Percentiles rank a stretch among this genome's conserved stretches.
Evolutionary conservation across 148 eudicot genomes (phyloP).

Genomic region (Chenopodium suecicum): DNA sequence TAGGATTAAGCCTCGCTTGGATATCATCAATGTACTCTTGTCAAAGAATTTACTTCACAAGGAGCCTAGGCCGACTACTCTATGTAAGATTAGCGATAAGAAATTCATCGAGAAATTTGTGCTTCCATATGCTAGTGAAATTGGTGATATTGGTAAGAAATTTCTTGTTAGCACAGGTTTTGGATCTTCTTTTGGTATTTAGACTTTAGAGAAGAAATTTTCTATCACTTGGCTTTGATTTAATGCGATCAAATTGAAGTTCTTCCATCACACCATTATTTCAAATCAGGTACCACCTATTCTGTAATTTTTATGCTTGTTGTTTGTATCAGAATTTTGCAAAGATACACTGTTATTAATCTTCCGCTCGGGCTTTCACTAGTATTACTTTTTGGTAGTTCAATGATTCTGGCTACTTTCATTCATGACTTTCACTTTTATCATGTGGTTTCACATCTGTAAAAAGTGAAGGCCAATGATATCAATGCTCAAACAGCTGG

Average conservation of each 20-base stretch:
- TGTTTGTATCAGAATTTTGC: neutral
- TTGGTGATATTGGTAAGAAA: conserved; percentile 12
- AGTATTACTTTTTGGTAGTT: neutral
- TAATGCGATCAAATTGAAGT: neutral
- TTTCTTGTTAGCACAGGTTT: neutral
- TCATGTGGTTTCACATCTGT: neutral
- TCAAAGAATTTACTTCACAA: conserved; percentile 17
- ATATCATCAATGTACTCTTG: conserved; percentile 16
- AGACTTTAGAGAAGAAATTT: neutral
- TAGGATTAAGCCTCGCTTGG: conserved; percentile 28
- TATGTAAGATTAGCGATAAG: conserved; percentile 10
- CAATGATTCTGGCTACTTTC: neutral
- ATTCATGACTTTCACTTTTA: neutral
- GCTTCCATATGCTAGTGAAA: conserved; percentile 15
- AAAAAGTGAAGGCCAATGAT: neutral
- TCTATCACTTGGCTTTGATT: neutral
- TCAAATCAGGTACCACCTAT: conserved; percentile 10
- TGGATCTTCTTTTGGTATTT: neutral
- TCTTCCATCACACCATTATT: neutral
- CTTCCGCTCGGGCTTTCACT: neutral
- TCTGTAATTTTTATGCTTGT: neutral
- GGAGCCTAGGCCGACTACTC: conserved; percentile 5
- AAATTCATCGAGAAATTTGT: conserved; percentile 20
- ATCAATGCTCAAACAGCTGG: neutral
- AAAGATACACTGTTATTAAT: neutral